Base-by-base conservation (phyloP, 805 yeast genomes). In the Candida silvicultrix region DNA sequence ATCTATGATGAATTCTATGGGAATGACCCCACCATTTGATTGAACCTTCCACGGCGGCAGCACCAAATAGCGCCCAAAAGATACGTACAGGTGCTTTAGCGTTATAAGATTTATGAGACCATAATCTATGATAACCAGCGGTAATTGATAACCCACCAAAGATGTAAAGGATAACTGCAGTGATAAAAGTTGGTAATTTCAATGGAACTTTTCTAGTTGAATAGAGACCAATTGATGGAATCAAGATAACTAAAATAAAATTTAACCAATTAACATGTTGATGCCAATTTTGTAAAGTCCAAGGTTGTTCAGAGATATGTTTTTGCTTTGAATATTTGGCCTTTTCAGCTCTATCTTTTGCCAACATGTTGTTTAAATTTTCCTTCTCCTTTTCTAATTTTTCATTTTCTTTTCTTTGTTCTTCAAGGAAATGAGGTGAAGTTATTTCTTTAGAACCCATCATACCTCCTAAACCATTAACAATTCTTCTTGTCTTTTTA, bases 1-100 rank as follows among this genome's bases (percentile, higher is more conserved):
- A 86, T 70, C 95, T 76, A 69, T 86, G 95, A 65, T 86, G 95
- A 46, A 85, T 75, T 76, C 95, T 78, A 68, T 86, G 95, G 44
- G 85, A 76, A 63, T 85, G 94, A 41, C 84, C 79, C 95, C 95
- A 86, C 94, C 94, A 85, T 66, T 85, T 85, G 64, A 85, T 81
- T 38, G 92, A 84, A 53, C 95, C 95, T 65, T 85, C 89, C 42
- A 85, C 81, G 45, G 89, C 80, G 38, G 89, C 85, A 31, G 92
- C 88, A 52, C 95, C 95, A 57, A 85, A 85, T 23, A 83, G 64
- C 6, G 92, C 95, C 60, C 68, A 84, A 54, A 83, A 78, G 38
- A 83, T 58, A 54, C 80, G 75, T 38, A 83, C 70, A 15, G 87
- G 82, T 59, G 73, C 63, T 49, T 70, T 73, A 15, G 85, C 89